Conservation (phyloP, 768 basidiomycete species). For the Suillus plorans region DNA sequence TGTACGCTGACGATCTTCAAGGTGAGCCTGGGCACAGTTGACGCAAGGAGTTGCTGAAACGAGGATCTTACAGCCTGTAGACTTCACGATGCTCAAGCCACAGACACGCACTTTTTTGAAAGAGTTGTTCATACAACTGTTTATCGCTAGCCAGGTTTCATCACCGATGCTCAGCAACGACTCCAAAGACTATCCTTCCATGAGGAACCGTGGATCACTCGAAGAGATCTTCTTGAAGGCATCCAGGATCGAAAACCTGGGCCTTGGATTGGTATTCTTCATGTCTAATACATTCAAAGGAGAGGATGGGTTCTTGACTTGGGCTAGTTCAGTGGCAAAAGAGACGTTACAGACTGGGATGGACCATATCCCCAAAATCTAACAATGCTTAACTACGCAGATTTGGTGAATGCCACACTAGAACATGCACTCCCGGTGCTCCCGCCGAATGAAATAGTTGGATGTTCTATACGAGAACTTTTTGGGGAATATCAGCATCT, state of each 20-base stretch:
- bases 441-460: conserved; percentile 78
- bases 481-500: not conserved
- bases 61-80: conserved; percentile 63
- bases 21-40: conserved; percentile 40
- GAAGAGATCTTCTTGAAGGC: conserved; percentile 83
- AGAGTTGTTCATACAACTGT: conserved; percentile 65
- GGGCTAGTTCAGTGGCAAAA: conserved; percentile 66
- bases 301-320: conserved; percentile 52
- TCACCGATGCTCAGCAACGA: conserved; percentile 58
- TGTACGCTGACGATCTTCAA: conserved; percentile 78
- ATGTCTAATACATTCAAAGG: conserved; percentile 45
- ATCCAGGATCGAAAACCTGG: conserved; percentile 59
- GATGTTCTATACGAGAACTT: conserved; percentile 74
- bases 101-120: conserved; percentile 65
- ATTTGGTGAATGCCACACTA: conserved; percentile 68
- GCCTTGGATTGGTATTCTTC: conserved; percentile 77
- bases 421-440: conserved; percentile 67
- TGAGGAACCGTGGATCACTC: conserved; percentile 56
- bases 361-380: conserved; percentile 46
- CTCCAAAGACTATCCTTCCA: conserved; percentile 36
- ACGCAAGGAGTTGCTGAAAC: not conserved
- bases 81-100: conserved; percentile 74
- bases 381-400: conserved; percentile 3
- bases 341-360: conserved; percentile 68
- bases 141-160: conserved; percentile 72